Base-by-base conservation (phyloP, 208 protist species). In the Crithidia expoeki region DNA sequence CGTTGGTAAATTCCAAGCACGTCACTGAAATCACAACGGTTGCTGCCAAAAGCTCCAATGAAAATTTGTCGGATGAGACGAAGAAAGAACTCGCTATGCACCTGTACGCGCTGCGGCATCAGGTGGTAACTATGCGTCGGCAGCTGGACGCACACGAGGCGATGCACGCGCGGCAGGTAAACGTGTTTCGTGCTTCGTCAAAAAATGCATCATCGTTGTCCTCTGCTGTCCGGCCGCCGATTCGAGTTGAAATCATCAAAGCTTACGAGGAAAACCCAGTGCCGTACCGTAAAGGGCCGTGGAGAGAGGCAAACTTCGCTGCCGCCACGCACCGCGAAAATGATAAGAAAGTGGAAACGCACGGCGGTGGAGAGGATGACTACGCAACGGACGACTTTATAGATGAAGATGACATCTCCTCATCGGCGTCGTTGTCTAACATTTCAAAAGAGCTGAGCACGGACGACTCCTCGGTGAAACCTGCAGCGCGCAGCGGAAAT, bases 201-300 rank as follows among this genome's bases (percentile, higher is more conserved):
- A 33, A 23, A 44, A 44, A 71, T 65, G 58, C 23, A 25, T 21
- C 42, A 33, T 34, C 38, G 46, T 36, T 40, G 56, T 25, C 9
- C 16, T 32, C 59, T 4, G 25, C 57, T 3, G 16, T 40, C 4
- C 17, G 33, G 5, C 63, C 28, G 7, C 61, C 55, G 7, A 23
- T 89, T 21, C 72, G 72, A 21, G 85, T 90, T 21, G 76, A 90
- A 61, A 63, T 93, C n/a, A 67, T 93, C 14, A 74, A 79, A 25
- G 82, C 55, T 1, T 93, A 84, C 61, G 80, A 86, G 30, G 74
- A 81, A 4, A 68, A 82, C 1, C 88, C 83, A 2, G 64, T 84
- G 46, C 83, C 85, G 11, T 85, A 87, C 51, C 77, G 79, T 47
- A 93, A 90, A 55, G 61, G 68, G 14, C 85, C 85, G 12, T 89